Evolutionary conservation across 2,329 filamentous ascomycete genomes (phyloP).

Genomic region (Monilinia fructigena): DNA sequence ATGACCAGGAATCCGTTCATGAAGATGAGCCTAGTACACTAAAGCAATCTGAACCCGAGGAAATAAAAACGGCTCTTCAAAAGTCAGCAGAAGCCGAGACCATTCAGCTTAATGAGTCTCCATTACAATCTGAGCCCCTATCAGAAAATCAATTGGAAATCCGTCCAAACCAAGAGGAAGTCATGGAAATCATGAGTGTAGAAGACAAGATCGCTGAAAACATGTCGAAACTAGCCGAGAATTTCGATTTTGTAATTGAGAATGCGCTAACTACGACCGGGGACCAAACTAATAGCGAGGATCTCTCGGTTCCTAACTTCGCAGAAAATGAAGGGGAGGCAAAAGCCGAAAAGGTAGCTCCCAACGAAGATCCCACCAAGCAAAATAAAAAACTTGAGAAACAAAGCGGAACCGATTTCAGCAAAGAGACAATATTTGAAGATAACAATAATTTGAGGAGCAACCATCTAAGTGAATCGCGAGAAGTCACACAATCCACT

Average conservation of each 20-base stretch:
- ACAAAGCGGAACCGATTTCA: background rate
- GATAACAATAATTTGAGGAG: background rate
- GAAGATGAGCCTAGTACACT: background rate
- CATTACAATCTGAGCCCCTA: background rate
- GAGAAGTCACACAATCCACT: background rate
- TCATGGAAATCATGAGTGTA: background rate
- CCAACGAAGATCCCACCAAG: background rate
- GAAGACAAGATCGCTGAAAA: background rate
- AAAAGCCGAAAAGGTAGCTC: background rate
- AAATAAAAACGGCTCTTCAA: background rate
- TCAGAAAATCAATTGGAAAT: background rate
- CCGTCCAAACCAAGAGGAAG: background rate
- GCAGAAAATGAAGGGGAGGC: background rate
- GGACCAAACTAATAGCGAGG: background rate
- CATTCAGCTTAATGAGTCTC: background rate
- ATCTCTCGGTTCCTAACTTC: background rate
- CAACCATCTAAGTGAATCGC: too few relatives aligned
- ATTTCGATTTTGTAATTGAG: background rate
- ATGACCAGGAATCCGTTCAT: background rate
- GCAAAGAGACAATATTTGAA: background rate
- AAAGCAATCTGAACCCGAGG: background rate
- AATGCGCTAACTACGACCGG: background rate
- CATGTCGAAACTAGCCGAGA: background rate
- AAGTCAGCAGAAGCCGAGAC: background rate
- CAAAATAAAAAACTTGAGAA: background rate